These are phyloP conservation scores for Torulaspora quercuum DNA, from an alignment of 805 yeast species.

Conservation along the genomic window DNA sequence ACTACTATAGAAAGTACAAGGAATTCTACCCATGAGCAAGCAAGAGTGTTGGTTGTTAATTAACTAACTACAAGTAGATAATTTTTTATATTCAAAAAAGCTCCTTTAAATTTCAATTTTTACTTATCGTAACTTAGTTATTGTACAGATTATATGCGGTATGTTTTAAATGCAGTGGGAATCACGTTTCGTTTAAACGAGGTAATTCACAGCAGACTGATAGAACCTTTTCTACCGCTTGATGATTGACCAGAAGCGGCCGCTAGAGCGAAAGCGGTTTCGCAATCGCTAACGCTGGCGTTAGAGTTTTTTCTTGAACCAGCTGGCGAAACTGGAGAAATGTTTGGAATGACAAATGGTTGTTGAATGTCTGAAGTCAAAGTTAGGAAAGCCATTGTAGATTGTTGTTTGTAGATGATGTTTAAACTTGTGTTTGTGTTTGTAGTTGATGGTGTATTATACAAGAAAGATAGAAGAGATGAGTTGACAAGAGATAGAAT, in stretches of 20 bases:
- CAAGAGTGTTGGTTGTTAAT: no score
- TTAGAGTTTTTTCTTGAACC: constrained; percentile 34
- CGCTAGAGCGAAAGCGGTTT: constrained; percentile 4
- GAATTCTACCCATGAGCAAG: constrained; percentile 50
- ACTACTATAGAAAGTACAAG: constrained; percentile 71
- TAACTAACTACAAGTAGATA: no score
- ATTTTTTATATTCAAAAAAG: no score
- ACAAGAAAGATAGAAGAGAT: no score
- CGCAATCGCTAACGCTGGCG: constrained; percentile 10
- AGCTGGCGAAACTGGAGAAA: constrained; percentile 52
- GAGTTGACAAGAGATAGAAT: no score
- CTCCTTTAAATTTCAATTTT: no score
- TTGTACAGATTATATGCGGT: no score
- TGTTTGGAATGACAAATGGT: constrained; percentile 63
- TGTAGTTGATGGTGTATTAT: constrained; percentile 3
- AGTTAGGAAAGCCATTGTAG: constrained; percentile 44
- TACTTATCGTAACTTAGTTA: no score
- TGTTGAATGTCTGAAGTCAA: constrained; percentile 54
- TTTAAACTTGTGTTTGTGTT: constrained; percentile 9
- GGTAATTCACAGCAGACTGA: constrained; percentile 17
- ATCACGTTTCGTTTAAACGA: no score
- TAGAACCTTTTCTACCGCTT: constrained; percentile 16
- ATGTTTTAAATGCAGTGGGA: no score
- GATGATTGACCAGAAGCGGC: constrained; percentile 7
- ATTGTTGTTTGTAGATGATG: constrained; percentile 10